Evolutionary conservation across 768 basidiomycete genomes (phyloP), one percentile per base, ranked within the genome.

Genomic region (Tubosaeta brunneosetosa): DNA sequence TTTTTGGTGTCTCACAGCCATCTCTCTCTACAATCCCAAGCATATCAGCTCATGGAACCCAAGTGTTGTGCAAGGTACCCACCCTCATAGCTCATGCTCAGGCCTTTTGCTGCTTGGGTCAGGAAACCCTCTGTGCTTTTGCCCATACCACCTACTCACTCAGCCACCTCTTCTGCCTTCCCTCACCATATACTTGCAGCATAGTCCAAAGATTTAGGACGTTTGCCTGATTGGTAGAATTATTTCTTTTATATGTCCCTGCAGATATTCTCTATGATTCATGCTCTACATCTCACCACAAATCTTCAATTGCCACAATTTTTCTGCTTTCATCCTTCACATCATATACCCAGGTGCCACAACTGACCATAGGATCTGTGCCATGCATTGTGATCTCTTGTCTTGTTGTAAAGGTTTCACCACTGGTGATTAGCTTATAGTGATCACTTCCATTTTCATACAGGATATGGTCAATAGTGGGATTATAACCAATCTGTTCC

Each of bases 401-500:
- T 1, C 19, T 58, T 6, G 55, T 57, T 17, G 19, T 53, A 12
- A 27, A 57, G 8, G 5, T 0, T 16, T 47, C 4, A 4, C 13
- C 7, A 1, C 32, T 11, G n/a, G 57, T 44, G 7, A 3, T 32
- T 19, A 44, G 53, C 11, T 29, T n/a, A n/a, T 57, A 57, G 14
- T 34, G 38, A 9, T 5, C 17, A 4, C 31, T 25, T n/a, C n/a
- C 8, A 8, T n/a, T 33, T 0, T 34, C 36, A 11, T 1, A 1
- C 22, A 22, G 2, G 22, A 43, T 11, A 17, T 34, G 48, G 26
- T 47, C 11, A 4, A 50, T 17, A 5, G 51, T 57, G 6, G 55
- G 50, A 19, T 57, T 48, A 51, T 51, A 57, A 33, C 50, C 50
- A 5, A 55, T 46, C 31, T 25, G 29, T 11, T n/a, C 49, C 10